Evolutionary conservation across 192 early-diverging fungal genomes (phyloP), one percentile per base, ranked within the genome.

Genomic region (Backusella circina): DNA sequence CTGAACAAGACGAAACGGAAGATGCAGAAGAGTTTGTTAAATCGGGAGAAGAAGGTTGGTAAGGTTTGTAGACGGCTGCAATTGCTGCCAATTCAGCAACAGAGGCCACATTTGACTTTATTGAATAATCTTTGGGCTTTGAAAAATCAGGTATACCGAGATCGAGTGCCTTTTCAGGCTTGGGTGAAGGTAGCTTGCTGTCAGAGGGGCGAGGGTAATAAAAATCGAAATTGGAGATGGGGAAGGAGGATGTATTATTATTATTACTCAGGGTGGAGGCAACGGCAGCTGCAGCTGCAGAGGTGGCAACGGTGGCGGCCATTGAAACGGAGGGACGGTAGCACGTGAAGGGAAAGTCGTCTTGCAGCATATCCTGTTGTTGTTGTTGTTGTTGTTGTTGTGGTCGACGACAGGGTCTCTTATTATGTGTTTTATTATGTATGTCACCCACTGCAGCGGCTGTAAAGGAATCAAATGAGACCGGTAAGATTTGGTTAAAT

Each of bases 201-300:
- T 70, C 23, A 44, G 37, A 30, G 16, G 69, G 15, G 13, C 21
- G 69, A 18, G 69, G 39, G 26, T 70, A 70, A 47, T 47, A 70
- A 16, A 70, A 70, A 47, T 70, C 33, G 3, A 33, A 35, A 18
- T 67, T 35, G 21, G 54, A 61, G 3, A 23, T 61, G 26, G 54
- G 8, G 12, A 61, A 61, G 9, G 54, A 9, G 21, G 23, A 61
- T 9, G 0, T 71, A 28, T 28, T 67, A 18, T 37, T 67, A 16
- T 21, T 32, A 67, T 37, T 18, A 32, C 6, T 64, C 2, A 3
- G 44, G 12, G 73, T 32, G 47, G 61, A 65, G 12, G 73, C 73
- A 41, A 74, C 73, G 16, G 73, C 73, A 38, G 51, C 35, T n/a
- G 73, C 73, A 44, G 73, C 73, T 41, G 73, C 73, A 47, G 73